Evolutionary conservation across 1,284 basidiomycete genomes (phyloP).

Genomic region (Leccinum griseonigrum): DNA sequence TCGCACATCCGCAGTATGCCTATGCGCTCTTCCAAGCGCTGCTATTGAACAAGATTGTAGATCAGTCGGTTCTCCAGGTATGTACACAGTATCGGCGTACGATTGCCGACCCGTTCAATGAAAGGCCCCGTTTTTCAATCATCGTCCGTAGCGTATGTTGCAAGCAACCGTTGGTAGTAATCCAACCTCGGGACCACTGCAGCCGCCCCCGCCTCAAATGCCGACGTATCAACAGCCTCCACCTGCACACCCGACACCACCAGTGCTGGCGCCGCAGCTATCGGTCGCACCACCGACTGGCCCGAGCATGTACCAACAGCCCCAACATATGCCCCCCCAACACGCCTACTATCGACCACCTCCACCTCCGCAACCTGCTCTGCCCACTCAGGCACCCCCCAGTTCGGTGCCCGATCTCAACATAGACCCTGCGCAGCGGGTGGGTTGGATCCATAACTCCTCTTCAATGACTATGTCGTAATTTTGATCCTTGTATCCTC

Average conservation of each 20-base stretch:
- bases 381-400: slow-evolving; percentile 28
- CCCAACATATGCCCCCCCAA: slow-evolving; percentile 42
- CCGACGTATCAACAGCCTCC: slow-evolving; percentile 37
- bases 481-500: not conserved
- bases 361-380: slow-evolving; percentile 31
- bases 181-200: slow-evolving; percentile 26
- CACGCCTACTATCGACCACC: slow-evolving; percentile 48
- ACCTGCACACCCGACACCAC: slow-evolving; percentile 36
- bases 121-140: slow-evolving; percentile 12
- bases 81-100: slow-evolving; percentile 23
- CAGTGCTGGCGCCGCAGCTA: slow-evolving; percentile 33
- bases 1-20: slow-evolving; percentile 87
- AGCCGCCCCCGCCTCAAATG: slow-evolving; percentile 34
- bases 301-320: slow-evolving; percentile 35
- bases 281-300: slow-evolving; percentile 33
- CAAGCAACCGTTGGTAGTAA: slow-evolving; percentile 28
- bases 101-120: slow-evolving; percentile 12
- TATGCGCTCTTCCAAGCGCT: slow-evolving; percentile 98
- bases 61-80: slow-evolving; percentile 77
- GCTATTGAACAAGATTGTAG: slow-evolving; percentile 93
- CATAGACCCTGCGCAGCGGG: slow-evolving; percentile 35
- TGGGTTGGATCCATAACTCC: slow-evolving; percentile 14
- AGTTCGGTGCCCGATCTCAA: slow-evolving; percentile 31
- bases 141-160: slow-evolving; percentile 32
- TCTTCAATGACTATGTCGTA: not conserved